Conservation (phyloP, 148 eudicot species). For the Vaccinium myrtillus region DNA sequence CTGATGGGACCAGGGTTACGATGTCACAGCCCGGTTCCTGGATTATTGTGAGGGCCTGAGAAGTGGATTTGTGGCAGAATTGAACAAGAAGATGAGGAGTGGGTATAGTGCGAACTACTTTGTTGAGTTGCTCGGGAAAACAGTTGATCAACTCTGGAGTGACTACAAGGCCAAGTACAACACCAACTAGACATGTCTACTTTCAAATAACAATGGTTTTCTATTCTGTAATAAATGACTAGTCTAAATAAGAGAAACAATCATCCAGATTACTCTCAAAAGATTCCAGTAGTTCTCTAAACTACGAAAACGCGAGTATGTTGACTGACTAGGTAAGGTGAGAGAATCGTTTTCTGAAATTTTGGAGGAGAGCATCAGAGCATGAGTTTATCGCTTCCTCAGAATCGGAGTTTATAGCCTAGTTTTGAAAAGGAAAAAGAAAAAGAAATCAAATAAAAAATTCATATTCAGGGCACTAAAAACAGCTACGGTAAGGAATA, state of each 20-base stretch:
- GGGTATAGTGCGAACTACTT: constrained; percentile 26
- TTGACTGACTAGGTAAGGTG: neutral
- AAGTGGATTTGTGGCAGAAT: constrained; percentile 36
- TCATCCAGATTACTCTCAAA: neutral
- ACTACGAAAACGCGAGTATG: no score
- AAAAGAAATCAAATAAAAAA: neutral
- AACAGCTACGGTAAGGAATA: neutral
- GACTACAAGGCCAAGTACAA: constrained; percentile 31
- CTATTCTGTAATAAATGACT: neutral
- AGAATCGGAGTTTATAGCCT: neutral
- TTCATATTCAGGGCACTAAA: neutral
- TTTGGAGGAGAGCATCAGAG: neutral
- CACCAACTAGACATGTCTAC: neutral
- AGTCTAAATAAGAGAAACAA: neutral
- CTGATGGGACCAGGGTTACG: constrained; percentile 41
- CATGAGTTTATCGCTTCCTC: neutral
- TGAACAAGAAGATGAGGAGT: constrained; percentile 38
- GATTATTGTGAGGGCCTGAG: constrained; percentile 36
- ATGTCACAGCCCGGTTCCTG: constrained; percentile 34
- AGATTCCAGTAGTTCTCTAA: neutral
- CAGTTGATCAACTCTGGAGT: constrained; percentile 32
- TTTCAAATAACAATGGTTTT: neutral
- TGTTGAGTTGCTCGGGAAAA: constrained; percentile 35
- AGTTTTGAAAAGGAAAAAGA: neutral
- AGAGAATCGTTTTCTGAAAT: neutral